Evolutionary conservation across 192 early-diverging fungal species (phyloP).

Genomic region (Coemansia sp.): DNA sequence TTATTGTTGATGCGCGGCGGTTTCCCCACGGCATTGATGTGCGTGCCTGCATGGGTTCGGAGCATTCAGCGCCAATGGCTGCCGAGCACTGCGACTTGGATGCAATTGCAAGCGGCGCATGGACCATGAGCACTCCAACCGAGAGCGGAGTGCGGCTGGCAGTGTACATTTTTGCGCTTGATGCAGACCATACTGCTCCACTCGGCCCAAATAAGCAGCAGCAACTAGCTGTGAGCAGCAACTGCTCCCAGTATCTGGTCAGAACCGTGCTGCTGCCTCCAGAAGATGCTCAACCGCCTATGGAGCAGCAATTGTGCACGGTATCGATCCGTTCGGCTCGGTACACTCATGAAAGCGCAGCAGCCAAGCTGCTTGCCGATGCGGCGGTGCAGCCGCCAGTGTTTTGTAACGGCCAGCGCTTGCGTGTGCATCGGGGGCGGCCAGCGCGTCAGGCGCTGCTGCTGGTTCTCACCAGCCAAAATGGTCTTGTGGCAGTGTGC

Average conservation of each 20-base stretch:
- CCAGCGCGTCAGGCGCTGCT: constrained; percentile 23
- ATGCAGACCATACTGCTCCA: not conserved
- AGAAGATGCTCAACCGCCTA: not conserved
- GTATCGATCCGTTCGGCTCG: constrained; percentile 9
- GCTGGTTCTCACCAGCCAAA: constrained; percentile 21
- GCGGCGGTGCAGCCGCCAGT: not conserved
- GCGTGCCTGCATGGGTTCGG: not conserved
- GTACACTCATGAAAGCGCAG: no score
- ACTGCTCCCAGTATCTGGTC: constrained; percentile 8
- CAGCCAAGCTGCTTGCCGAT: no score
- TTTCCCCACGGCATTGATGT: constrained; percentile 30
- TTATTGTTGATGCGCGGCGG: constrained; percentile 20
- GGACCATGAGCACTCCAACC: constrained; percentile 2
- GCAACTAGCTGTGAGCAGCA: not conserved
- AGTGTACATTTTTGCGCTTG: constrained; percentile 24
- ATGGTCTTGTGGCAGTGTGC: constrained; percentile 13
- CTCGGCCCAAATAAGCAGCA: not conserved
- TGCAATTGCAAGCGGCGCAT: constrained; percentile 12
- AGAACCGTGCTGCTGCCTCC: constrained; percentile 21
- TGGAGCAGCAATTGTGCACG: constrained; percentile 8
- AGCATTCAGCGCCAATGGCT: constrained; percentile 13
- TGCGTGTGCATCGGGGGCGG: constrained; percentile 28
- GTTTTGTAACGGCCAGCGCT: constrained; percentile 34
- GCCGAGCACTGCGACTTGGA: not conserved
- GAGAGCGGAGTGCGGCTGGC: constrained; percentile 7